Conservation (phyloP, 2,329 filamentous ascomycete genomes). For the Cordyceps cateniannulata region DNA sequence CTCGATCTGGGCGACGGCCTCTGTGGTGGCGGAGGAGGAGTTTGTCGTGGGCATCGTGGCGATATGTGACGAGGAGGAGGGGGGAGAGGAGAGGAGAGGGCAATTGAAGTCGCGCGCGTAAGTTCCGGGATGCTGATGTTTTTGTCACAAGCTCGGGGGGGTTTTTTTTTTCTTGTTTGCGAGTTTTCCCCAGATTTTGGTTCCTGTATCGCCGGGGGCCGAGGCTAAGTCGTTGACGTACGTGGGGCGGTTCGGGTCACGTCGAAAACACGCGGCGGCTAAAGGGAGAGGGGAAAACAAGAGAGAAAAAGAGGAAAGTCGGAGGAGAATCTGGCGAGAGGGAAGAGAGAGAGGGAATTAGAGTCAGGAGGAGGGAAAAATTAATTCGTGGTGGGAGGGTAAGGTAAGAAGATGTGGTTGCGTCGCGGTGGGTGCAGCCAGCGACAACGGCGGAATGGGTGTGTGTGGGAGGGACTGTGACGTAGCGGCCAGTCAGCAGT, state of each 20-base stretch:
- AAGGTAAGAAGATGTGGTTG: conserved; percentile 10
- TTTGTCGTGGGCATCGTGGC: conserved; percentile 18
- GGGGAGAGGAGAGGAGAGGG: no score
- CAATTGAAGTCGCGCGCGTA: not conserved
- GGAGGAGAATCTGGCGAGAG: not conserved
- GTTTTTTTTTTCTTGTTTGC: not conserved
- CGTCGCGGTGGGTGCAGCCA: not conserved
- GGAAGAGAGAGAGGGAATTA: not conserved
- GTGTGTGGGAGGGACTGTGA: not conserved
- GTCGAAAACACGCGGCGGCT: not conserved
- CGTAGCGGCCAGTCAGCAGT: conserved; percentile 1
- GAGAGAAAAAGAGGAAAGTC: not conserved
- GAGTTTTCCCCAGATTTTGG: not conserved
- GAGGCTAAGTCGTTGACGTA: not conserved
- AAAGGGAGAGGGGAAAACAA: not conserved
- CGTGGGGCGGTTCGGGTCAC: not conserved
- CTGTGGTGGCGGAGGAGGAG: conserved; percentile 15
- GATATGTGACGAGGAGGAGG: not conserved
- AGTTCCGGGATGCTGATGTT: not conserved
- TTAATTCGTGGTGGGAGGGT: conserved; percentile 8
- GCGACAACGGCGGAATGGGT: not conserved
- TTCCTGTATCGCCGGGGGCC: not conserved
- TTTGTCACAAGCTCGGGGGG: not conserved
- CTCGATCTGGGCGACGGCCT: conserved; percentile 36
- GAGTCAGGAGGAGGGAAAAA: not conserved